Base-by-base conservation (phyloP, 495 filamentous ascomycete species). In the Sordaria brevicollis region DNA sequence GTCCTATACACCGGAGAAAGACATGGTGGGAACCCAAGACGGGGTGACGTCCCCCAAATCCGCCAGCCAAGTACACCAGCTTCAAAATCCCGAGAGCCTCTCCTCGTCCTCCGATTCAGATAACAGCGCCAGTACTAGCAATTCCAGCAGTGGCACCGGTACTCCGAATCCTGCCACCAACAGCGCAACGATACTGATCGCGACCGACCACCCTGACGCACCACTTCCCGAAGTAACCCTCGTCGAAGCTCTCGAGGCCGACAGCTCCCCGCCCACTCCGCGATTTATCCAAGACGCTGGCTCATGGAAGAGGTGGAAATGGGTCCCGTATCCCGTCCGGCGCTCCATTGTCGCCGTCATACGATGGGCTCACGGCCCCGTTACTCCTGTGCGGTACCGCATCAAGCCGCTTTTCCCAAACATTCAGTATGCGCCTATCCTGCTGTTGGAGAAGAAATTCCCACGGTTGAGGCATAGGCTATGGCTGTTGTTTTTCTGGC, bases 321-420 rank as follows among this genome's bases (percentile, higher is more conserved):
- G 83, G 84, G 78, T 86, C 6, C 85, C 86, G 1, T 81, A 83
- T 70, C 80, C 82, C 7, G 75, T 82, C 25, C 81, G 81, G 6
- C 80, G 81, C 49, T 74, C 81, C 66, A 68, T 72, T 38, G 79
- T 76, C 67, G 80, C 83, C 11, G 79, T 83, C 17, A 83, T 80
- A 49, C 80, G 80, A 54, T 96, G 92, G 92, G 80, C 89, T n/a
- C 84, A 85, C 72, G 93, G 93, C 0, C 93, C 93, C 0, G 77
- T 87, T 70, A 86, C 85, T 25, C 88, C 91, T 7, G 85, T 83
- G 65, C 82, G 83, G 65, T 86, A 89, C 74, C 84, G 85, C 34
- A 90, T 96, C 74, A 79, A 83, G 39, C 92, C 93, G 0, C 76
- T 92, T 19, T 89, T 93, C 66, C 91, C 91, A 6, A 74, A 73